Evolutionary conservation across 73 alveolate genomes (phyloP).

Genomic region (Diophrys sp.): DNA sequence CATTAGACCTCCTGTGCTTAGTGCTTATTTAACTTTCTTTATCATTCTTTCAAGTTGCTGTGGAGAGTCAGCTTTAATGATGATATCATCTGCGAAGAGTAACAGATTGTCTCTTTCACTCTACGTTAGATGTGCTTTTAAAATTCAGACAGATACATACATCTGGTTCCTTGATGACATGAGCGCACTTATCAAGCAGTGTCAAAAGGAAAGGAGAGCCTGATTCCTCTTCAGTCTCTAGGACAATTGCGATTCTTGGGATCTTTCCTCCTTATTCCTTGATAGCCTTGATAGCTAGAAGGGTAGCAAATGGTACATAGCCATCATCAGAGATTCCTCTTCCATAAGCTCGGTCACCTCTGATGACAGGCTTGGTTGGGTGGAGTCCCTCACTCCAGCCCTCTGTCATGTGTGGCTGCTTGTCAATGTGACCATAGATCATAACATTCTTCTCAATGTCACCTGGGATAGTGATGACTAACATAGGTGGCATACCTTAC

Average conservation of each 20-base stretch:
- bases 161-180: constrained; percentile 72
- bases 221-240: constrained; percentile 95
- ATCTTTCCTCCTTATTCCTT: constrained; percentile 72
- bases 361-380: constrained; percentile 65
- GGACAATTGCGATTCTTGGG: constrained; percentile 80
- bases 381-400: constrained; percentile 80
- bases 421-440: constrained; percentile 83
- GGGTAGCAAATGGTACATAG: constrained; percentile 77
- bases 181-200: constrained; percentile 59
- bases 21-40: no score
- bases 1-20: no score
- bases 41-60: no score
- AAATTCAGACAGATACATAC: no score
- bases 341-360: constrained; percentile 67
- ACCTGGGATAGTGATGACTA: constrained; percentile 55
- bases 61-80: no score
- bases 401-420: constrained; percentile 74
- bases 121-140: no score
- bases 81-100: no score
- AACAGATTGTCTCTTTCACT: no score
- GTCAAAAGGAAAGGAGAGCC: constrained; percentile 76
- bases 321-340: constrained; percentile 96
- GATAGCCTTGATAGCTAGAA: constrained; percentile 75
- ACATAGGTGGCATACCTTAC: constrained; percentile 69
- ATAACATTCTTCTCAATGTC: constrained; percentile 52